Evolutionary conservation across 495 filamentous ascomycete species (phyloP), one percentile per base, ranked within the genome.

Genomic region (Aeminium ludgeri): DNA sequence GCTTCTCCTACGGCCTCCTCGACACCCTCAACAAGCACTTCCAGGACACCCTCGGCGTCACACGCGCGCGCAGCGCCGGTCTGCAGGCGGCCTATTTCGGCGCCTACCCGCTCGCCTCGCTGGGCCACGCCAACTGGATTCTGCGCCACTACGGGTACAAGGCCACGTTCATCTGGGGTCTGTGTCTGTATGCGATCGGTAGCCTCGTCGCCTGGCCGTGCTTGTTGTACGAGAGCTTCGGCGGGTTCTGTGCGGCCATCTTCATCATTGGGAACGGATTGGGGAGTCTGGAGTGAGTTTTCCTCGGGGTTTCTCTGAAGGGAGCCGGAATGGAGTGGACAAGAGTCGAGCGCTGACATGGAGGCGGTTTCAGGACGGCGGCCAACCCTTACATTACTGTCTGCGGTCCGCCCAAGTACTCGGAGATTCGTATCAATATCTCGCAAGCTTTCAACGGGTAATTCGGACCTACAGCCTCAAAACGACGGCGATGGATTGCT

Each of bases 191-290:
- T 48, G 70, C 69, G 10, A 56, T 74, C 12, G 76, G 76, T 4
- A 69, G 70, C 5, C 65, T 81, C 20, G 70, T 77, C 53, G 74
- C 68, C 55, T 79, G 69, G 72, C 72, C 67, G 20, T 68, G 63
- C 1, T 66, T 61, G 18, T 55, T 74, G 15, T 65, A 74, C 23
- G 58, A 63, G n/a, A 45, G 70, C 18, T 83, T 82, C 53, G 70
- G 65, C 18, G 79, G 78, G 20, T 83, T 82, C 57, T 79, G 78
- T 55, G 71, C 68, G 17, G 63, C 64, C 52, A 74, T 76, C 48
- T 80, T 84, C 54, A 68, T 83, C 43, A 73, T 83, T 37, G 78
- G 80, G 3, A 65, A 67, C 38, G 79, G 80, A 6, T 65, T 86
- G 0, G 72, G 69, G 2, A 74, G 76, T 2, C 69, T 86, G 38